These are phyloP conservation scores for Tolypocladium album DNA, from an alignment of 2,329 filamentous ascomycete genomes.

Conservation along the genomic window DNA sequence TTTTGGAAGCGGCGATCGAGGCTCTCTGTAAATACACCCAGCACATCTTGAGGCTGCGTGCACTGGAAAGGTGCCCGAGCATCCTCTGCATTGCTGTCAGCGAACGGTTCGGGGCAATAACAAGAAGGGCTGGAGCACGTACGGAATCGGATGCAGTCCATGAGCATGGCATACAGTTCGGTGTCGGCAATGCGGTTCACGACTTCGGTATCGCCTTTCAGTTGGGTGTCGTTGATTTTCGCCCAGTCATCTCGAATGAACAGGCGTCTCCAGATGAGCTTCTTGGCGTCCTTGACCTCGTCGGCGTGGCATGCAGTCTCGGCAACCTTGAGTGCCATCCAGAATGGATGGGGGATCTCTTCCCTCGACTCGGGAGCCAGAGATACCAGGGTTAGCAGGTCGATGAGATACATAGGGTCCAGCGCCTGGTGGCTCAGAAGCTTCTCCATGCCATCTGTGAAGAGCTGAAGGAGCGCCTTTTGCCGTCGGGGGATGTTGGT, in stretches of 20 bases:
- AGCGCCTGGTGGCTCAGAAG: constrained; percentile 65
- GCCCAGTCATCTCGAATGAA: constrained; percentile 80
- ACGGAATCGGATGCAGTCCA: constrained; percentile 55
- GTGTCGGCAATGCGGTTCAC: constrained; percentile 53
- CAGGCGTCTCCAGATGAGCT: constrained; percentile 76
- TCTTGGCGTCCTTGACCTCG: constrained; percentile 46
- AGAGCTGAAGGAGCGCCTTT: constrained; percentile 56
- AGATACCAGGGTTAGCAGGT: constrained; percentile 66
- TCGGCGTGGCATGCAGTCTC: constrained; percentile 43
- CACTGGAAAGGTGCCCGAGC: constrained; percentile 31
- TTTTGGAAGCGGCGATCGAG: constrained; percentile 49
- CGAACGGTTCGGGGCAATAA: neutral
- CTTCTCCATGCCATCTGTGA: constrained; percentile 58
- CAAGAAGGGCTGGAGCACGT: constrained; percentile 20
- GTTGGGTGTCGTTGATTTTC: constrained; percentile 63
- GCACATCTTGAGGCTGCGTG: constrained; percentile 38
- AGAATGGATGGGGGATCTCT: constrained; percentile 59
- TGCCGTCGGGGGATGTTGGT: constrained; percentile 44
- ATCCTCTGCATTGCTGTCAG: constrained; percentile 21
- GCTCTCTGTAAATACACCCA: constrained; percentile 50
- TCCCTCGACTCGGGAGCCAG: constrained; percentile 36
- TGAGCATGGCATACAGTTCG: constrained; percentile 56
- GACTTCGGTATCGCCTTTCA: constrained; percentile 61
- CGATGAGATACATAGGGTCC: constrained; percentile 53
- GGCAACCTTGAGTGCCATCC: constrained; percentile 55